Evolutionary conservation across 2,329 filamentous ascomycete species (phyloP).

Genomic region (Dothidotthia symphoricarpi): DNA sequence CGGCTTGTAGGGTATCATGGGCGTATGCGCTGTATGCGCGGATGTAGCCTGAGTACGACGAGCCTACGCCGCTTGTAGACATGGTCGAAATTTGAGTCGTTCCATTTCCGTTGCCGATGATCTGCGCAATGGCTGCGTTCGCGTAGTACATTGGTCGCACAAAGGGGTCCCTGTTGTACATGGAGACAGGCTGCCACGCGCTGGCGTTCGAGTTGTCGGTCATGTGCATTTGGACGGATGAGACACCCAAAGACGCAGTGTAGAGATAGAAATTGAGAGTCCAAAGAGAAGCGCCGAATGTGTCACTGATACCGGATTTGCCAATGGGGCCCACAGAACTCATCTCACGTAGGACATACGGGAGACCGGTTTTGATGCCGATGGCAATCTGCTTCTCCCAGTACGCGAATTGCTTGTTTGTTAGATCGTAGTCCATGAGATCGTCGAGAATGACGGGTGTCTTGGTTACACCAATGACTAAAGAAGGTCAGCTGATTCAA

Average conservation of each 20-base stretch:
- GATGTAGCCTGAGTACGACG: conserved; percentile 44
- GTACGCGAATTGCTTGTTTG: conserved; percentile 49
- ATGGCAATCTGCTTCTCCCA: conserved; percentile 48
- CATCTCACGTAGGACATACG: conserved; percentile 55
- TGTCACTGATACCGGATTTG: conserved; percentile 48
- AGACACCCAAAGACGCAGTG: conserved; percentile 49
- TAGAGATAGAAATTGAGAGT: conserved; percentile 55
- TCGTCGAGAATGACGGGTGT: conserved; percentile 46
- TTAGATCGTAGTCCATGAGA: conserved; percentile 49
- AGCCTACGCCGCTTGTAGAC: conserved; percentile 30
- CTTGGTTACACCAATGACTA: conserved; percentile 48
- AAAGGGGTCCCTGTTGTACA: conserved; percentile 43
- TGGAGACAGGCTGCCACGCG: conserved; percentile 50
- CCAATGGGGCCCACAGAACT: conserved; percentile 52
- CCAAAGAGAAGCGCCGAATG: conserved; percentile 53
- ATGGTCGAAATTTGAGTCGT: conserved; percentile 46
- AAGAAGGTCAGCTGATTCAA: conserved; percentile 11
- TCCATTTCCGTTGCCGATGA: conserved; percentile 50
- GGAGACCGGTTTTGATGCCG: conserved; percentile 43
- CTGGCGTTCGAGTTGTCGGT: conserved; percentile 54
- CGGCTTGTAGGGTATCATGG: conserved; percentile 41
- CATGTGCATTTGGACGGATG: conserved; percentile 55
- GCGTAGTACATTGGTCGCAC: conserved; percentile 54
- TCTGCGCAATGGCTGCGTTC: conserved; percentile 52
- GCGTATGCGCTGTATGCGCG: conserved; percentile 50